Evolutionary conservation across 2,329 filamentous ascomycete genomes (phyloP).

Genomic region (Aureobasidium sp.): DNA sequence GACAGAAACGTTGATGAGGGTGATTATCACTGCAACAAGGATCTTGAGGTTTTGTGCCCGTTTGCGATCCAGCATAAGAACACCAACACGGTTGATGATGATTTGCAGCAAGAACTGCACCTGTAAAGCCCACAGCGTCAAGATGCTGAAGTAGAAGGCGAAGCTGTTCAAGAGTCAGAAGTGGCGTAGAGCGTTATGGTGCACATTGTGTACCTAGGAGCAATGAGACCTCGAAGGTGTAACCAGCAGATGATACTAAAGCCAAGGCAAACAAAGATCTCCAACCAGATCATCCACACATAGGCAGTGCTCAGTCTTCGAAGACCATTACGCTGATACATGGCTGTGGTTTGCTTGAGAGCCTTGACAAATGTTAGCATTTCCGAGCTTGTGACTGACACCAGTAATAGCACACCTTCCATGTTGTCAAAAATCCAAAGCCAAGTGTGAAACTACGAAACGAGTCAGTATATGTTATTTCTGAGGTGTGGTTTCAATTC

Average conservation of each 20-base stretch:
- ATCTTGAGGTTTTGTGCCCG: conserved; percentile 31
- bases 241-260: conserved; percentile 38
- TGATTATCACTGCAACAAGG: conserved; percentile 31
- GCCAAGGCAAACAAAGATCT: conserved; percentile 37
- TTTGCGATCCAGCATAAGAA: conserved; percentile 20
- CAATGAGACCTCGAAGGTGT: conserved; percentile 24
- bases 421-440: conserved; percentile 36
- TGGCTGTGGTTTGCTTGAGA: conserved; percentile 28
- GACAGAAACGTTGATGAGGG: conserved; percentile 28
- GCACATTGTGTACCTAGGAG: not conserved
- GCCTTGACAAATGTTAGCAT: too few species aligned
- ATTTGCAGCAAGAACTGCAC: conserved; percentile 28
- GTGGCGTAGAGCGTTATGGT: not conserved
- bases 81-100: conserved; percentile 33
- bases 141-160: conserved; percentile 11
- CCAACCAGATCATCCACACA: conserved; percentile 44
- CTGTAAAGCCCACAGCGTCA: conserved; percentile 25
- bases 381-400: too few species aligned
- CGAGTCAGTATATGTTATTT: not conserved
- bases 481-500: not conserved
- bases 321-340: conserved; percentile 21
- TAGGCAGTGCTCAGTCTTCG: conserved; percentile 33
- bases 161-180: not conserved
- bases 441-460: conserved; percentile 24
- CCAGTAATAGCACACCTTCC: too few species aligned